These are phyloP conservation scores for Turritis glabra DNA, from an alignment of 345 rosid species.

Conservation along the genomic window DNA sequence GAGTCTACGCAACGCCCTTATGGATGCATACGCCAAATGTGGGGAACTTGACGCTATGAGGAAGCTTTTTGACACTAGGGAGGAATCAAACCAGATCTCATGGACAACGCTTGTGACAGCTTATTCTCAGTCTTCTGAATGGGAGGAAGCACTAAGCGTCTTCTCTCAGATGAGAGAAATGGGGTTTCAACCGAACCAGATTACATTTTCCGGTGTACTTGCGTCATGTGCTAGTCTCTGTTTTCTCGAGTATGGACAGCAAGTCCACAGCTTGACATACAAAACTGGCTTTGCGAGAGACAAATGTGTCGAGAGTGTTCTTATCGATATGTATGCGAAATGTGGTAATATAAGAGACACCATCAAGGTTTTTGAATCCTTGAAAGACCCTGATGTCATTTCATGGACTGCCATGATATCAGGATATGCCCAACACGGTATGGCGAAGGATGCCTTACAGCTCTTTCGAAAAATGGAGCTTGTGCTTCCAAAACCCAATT, in stretches of 20 bases:
- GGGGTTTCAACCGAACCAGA: conserved; percentile 53
- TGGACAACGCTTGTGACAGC: conserved; percentile 68
- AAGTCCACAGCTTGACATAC: conserved; percentile 51
- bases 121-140: conserved; percentile 47
- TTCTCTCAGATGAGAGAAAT: conserved; percentile 52
- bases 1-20: conserved; percentile 45
- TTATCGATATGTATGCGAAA: conserved; percentile 67
- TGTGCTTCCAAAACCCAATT: conserved; percentile 46
- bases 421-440: conserved; percentile 62
- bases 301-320: conserved; percentile 53
- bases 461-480: conserved; percentile 49
- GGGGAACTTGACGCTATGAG: conserved; percentile 42
- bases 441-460: conserved; percentile 45
- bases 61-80: conserved; percentile 54
- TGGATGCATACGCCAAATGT: conserved; percentile 51
- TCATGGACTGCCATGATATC: conserved; percentile 65
- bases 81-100: conserved; percentile 53
- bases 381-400: conserved; percentile 43
- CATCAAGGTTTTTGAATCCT: conserved; percentile 40
- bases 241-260: conserved; percentile 47
- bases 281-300: conserved; percentile 49
- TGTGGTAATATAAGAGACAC: conserved; percentile 61
- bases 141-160: conserved; percentile 47
- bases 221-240: conserved; percentile 57
- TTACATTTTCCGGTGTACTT: conserved; percentile 53